Conservation (phyloP, 257 asterid species). For the Solanum dulcamara region DNA sequence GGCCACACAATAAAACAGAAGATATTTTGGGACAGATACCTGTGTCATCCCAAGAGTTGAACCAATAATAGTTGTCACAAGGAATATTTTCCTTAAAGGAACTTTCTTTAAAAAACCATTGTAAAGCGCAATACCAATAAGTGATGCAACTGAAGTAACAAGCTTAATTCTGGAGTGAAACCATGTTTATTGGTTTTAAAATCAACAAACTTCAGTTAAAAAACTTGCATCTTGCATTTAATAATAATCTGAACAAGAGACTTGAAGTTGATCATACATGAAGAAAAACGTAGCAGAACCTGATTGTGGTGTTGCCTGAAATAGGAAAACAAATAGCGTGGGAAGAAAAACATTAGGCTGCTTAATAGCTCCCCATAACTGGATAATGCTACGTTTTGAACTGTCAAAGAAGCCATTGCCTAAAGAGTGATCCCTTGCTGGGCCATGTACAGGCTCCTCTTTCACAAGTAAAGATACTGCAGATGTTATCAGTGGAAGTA, state of each 20-base stretch:
- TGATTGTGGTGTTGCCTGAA: slow-evolving; percentile 97
- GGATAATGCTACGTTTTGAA: slow-evolving; percentile 38
- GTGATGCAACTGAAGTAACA: slow-evolving; percentile 85
- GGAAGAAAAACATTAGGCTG: slow-evolving; percentile 83
- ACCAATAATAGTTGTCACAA: slow-evolving; percentile 61
- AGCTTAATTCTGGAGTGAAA: slow-evolving; percentile 90
- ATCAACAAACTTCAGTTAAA: slow-evolving; percentile 3
- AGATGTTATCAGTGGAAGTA: slow-evolving; percentile 91
- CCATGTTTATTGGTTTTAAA: slow-evolving; percentile 78
- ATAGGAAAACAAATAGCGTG: slow-evolving; percentile 71
- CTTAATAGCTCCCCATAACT: slow-evolving; percentile 67
- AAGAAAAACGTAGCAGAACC: slow-evolving; percentile 95
- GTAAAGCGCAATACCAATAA: slow-evolving; percentile 81
- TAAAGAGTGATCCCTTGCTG: slow-evolving; percentile 27
- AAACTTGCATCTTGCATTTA: background rate
- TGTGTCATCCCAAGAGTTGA: slow-evolving; percentile 84
- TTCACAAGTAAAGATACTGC: slow-evolving; percentile 87
- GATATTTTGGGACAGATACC: slow-evolving; percentile 21
- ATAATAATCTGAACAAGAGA: background rate
- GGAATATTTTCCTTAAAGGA: slow-evolving; percentile 72
- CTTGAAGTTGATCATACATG: slow-evolving; percentile 47
- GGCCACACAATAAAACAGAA: background rate
- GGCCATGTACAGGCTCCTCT: slow-evolving; percentile 50
- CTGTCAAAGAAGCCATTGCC: slow-evolving; percentile 36
- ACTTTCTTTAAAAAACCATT: slow-evolving; percentile 77